These are phyloP conservation scores for Pilasporangium apinafurcum DNA, from an alignment of 352 stramenopile species.

Conservation along the genomic window DNA sequence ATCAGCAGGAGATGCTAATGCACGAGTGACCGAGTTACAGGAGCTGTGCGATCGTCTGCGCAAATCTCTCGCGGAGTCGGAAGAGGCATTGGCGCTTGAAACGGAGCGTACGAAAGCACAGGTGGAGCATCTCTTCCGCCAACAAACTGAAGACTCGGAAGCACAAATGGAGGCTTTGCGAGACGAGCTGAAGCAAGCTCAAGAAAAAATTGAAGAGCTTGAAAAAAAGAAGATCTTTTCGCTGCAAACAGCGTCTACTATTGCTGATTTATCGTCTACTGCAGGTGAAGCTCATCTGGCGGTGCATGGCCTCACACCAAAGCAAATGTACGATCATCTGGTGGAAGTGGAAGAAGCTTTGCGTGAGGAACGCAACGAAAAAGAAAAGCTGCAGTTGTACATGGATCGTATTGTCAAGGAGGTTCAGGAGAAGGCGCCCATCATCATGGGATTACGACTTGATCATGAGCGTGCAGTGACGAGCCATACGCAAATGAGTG, in stretches of 20 bases:
- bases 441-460: conserved; percentile 83
- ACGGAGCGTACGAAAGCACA: conserved; percentile 63
- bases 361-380: conserved; percentile 66
- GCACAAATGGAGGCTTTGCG: conserved; percentile 47
- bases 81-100: conserved; percentile 54
- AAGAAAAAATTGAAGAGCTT: conserved; percentile 46
- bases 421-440: conserved; percentile 88
- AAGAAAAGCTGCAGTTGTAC: conserved; percentile 86
- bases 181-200: conserved; percentile 40
- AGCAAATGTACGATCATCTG: conserved; percentile 87
- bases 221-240: conserved; percentile 59
- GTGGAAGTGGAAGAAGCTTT: conserved; percentile 84
- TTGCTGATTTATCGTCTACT: conserved; percentile 54
- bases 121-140: conserved; percentile 67
- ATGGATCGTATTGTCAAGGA: conserved; percentile 91
- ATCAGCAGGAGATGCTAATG: conserved; percentile 42
- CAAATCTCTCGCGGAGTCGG: conserved; percentile 43
- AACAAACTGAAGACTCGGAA: conserved; percentile 56
- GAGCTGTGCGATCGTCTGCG: conserved; percentile 47
- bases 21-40: conserved; percentile 49
- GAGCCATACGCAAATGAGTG: conserved; percentile 69
- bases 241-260: conserved; percentile 38
- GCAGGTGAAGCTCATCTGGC: conserved; percentile 60
- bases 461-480: conserved; percentile 89
- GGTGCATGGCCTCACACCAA: conserved; percentile 68